Evolutionary conservation across 805 yeast genomes (phyloP).

Genomic region (Kuraishia piskuri): DNA sequence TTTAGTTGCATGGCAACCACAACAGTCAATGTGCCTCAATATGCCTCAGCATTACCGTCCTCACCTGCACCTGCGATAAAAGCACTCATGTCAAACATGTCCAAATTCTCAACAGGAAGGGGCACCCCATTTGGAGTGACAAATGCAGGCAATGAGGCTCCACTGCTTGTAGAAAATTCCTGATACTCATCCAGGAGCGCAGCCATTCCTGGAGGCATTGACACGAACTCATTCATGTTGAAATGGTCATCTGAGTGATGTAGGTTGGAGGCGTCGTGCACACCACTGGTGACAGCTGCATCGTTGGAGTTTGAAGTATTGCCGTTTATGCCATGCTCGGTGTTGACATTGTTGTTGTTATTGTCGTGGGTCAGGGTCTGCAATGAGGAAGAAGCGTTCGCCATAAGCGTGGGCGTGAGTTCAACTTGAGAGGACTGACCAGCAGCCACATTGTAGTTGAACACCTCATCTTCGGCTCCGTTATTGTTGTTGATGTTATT

Average conservation of each 20-base stretch:
- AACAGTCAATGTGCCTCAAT: background rate
- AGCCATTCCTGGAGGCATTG: background rate
- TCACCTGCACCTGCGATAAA: slow-evolving; percentile 1
- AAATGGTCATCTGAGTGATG: background rate
- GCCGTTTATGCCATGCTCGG: no score
- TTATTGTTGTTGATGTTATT: background rate
- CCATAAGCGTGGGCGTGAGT: background rate
- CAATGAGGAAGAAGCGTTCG: background rate
- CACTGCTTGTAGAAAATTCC: background rate
- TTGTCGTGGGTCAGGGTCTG: background rate
- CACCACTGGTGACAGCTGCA: no score
- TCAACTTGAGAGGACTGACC: background rate
- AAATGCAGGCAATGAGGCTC: background rate
- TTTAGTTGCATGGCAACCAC: background rate
- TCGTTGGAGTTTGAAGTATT: no score
- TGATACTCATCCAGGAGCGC: background rate
- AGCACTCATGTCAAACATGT: slow-evolving; percentile 1
- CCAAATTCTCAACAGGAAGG: background rate
- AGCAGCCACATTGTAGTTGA: background rate
- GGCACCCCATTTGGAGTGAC: background rate
- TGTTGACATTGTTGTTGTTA: no score
- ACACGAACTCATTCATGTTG: background rate
- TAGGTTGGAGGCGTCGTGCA: background rate
- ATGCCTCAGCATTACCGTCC: background rate
- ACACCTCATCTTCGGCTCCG: background rate